phyloP scores from a whole-genome alignment of 768 basidiomycete genomes.

The Peribolospora baueri region DNA sequence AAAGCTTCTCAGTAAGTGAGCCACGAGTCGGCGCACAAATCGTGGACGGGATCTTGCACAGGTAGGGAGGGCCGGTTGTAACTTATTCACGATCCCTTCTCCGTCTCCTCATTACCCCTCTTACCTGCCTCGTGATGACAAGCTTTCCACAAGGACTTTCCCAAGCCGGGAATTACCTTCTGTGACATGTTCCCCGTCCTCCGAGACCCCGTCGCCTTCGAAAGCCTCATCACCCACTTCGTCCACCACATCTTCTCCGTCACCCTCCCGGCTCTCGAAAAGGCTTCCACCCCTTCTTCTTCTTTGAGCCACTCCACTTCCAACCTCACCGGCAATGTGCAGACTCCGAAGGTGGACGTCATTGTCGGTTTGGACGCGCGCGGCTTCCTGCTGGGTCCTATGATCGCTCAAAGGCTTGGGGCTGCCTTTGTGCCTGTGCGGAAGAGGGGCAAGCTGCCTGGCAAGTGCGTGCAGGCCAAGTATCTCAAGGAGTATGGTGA shows the following conservation, averaged over 20 bases:
- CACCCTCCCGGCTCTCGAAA: constrained; percentile 28
- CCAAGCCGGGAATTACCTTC: constrained; percentile 79
- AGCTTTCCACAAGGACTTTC: constrained; percentile 33
- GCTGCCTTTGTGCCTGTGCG: constrained; percentile 91
- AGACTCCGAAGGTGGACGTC: constrained; percentile 44
- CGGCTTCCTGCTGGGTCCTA: constrained; percentile 82
- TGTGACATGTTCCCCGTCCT: constrained; percentile 88
- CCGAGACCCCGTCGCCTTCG: constrained; percentile 59
- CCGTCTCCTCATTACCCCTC: not conserved
- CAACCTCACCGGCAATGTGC: too few relatives aligned
- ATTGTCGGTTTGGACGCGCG: constrained; percentile 87
- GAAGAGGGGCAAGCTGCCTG: constrained; percentile 87
- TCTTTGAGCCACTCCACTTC: too few relatives aligned
- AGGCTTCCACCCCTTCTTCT: constrained; percentile 2
- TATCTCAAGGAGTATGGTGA: constrained; percentile 84
- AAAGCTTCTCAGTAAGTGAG: too few relatives aligned
- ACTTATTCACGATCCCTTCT: too few relatives aligned
- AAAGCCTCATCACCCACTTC: constrained; percentile 52
- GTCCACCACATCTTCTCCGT: constrained; percentile 59
- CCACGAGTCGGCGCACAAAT: too few relatives aligned
- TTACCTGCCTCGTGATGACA: too few relatives aligned
- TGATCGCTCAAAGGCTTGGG: constrained; percentile 67
- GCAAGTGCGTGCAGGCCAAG: constrained; percentile 41
- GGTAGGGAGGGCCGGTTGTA: too few relatives aligned
- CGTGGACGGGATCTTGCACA: too few relatives aligned